Base-by-base conservation (phyloP, 2,329 filamentous ascomycete species). In the Xylaria sp. region DNA sequence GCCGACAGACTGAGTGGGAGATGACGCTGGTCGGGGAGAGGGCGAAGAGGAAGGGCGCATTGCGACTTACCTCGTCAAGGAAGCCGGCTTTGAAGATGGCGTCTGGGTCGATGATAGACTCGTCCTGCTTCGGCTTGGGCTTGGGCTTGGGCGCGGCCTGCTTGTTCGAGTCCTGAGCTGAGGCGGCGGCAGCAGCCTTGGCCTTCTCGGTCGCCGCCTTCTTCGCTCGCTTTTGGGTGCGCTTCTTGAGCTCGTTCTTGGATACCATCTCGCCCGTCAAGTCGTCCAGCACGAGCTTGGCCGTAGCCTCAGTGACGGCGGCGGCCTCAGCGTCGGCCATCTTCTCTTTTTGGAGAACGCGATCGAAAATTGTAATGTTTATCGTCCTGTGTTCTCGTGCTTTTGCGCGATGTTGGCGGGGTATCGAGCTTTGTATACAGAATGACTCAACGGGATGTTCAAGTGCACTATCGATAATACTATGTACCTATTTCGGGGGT, bases 61-160 rank as follows among this genome's bases (percentile, higher is more conserved):
- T 25, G 58, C 9, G 31, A 25, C 56, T 66, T 31, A 94, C 91
- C 3, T 91, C 89, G 61, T 86, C 84, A 43, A 94, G 85, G 82
- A 94, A 95, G 48, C 92, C 92, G 76, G 90, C 87, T 82, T 93
- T 92, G 84, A 94, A 95, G 88, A 94, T 94, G 72, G 87, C 84
- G 71, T 92, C 86, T 0, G 86, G 83, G 71, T 89, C 87, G 6
- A 73, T 65, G 41, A 46, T 15, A n/a, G 41, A 3, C 41, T 46
- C 41, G 15, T 46, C 41, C 18, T 46, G 41, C 15, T 46, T 46
- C 3, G 15, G 41, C 18, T 43, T 43, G 39, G 39, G 7, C 13
- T 43, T 43, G 13, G 41, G 41, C 15, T 46, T 46, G 41, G 41
- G 41, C 18, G 75, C 67, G 66, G 77, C 60, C 56, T 67, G 55